A percentile compares a stretch with the other conserved stretches of the same genome.
Conservation (phyloP, 495 filamentous ascomycete species). For the Daldinia loculata region DNA sequence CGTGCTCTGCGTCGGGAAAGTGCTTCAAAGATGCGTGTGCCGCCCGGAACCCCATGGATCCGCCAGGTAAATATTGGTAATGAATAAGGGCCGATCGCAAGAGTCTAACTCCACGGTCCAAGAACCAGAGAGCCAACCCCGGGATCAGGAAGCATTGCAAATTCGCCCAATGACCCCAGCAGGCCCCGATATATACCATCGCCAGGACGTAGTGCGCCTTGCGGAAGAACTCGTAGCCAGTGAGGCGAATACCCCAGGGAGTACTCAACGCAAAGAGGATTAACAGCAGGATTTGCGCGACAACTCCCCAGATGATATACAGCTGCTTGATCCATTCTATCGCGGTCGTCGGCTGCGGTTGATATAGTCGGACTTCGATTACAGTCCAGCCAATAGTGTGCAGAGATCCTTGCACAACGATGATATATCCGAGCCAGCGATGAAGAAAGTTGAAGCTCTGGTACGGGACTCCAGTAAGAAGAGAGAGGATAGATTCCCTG, state of each 20-base stretch:
- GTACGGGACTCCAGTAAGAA: conserved; percentile 71
- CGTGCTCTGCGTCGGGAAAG: conserved; percentile 59
- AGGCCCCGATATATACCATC: conserved; percentile 70
- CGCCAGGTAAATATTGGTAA: conserved; percentile 50
- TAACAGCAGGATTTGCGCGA: conserved; percentile 66
- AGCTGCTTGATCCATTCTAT: conserved; percentile 59
- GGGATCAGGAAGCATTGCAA: conserved; percentile 70
- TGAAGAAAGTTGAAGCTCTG: conserved; percentile 76
- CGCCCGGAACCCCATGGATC: conserved; percentile 56
- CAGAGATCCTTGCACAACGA: conserved; percentile 65
- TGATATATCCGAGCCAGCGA: conserved; percentile 70
- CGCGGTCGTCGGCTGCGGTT: conserved; percentile 67
- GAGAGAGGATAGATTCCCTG: conserved; percentile 67
- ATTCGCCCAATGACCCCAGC: conserved; percentile 72
- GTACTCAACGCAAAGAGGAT: conserved; percentile 65
- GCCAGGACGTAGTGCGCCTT: conserved; percentile 71
- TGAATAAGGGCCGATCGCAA: conserved; percentile 64
- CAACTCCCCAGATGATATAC: conserved; percentile 72
- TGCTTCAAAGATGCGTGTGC: conserved; percentile 57
- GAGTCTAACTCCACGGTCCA: conserved; percentile 63
- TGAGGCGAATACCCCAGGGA: conserved; percentile 62
- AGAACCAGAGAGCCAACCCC: conserved; percentile 62
- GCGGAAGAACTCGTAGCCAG: conserved; percentile 73
- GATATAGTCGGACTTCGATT: conserved; percentile 67
- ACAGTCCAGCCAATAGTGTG: conserved; percentile 74